phyloP scores from a whole-genome alignment of 2,329 filamentous ascomycete genomes.

The Scopulariopsis brevicaulis region DNA sequence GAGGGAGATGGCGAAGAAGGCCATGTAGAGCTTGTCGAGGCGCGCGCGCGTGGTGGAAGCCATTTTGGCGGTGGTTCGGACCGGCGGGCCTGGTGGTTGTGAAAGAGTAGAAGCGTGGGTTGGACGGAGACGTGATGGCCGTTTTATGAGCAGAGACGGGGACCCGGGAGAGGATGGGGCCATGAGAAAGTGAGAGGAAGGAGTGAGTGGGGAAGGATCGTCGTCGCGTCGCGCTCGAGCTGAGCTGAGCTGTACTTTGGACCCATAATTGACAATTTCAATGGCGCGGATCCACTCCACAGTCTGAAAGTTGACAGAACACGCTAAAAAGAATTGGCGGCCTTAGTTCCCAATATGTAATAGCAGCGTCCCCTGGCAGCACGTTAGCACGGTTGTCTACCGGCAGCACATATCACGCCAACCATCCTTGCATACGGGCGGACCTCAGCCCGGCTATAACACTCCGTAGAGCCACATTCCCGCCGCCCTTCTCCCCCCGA shows the following conservation, averaged over 20 bases:
- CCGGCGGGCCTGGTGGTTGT: not conserved
- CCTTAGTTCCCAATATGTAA: too few species aligned
- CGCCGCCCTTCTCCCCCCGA: too few species aligned
- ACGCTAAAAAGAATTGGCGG: too few species aligned
- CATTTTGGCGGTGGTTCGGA: not conserved
- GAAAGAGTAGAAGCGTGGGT: not conserved
- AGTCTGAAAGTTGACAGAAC: too few species aligned
- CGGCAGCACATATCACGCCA: too few species aligned
- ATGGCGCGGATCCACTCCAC: too few species aligned
- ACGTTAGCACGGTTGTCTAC: too few species aligned
- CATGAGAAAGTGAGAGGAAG: not conserved
- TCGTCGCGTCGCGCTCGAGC: not conserved
- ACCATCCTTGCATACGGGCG: too few species aligned
- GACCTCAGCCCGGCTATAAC: too few species aligned
- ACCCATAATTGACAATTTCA: too few species aligned
- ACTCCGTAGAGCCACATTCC: too few species aligned
- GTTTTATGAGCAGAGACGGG: not conserved
- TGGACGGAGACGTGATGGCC: not conserved
- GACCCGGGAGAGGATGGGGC: not conserved
- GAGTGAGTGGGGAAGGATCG: not conserved
- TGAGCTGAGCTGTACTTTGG: not conserved
- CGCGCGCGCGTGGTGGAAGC: not conserved
- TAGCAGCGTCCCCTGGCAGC: too few species aligned
- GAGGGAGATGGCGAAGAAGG: conserved; percentile 5
- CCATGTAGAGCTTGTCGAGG: not conserved